Base-by-base conservation (phyloP, 2,329 filamentous ascomycete species). In the Ceratocystis alfenasii region DNA sequence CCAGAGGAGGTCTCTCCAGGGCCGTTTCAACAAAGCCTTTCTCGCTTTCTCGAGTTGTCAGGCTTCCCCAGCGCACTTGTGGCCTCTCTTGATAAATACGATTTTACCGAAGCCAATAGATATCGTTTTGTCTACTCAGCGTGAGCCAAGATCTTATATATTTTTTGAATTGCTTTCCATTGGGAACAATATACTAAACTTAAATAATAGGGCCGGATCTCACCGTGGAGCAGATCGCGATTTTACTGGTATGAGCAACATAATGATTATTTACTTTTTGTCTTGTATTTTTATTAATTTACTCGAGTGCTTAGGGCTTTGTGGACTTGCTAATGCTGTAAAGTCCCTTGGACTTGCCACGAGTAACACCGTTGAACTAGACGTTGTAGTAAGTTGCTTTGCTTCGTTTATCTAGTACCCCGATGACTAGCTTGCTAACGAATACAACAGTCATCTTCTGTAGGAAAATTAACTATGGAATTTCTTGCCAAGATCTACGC, bases 51-150 rank as follows among this genome's bases (percentile, higher is more conserved):
- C 2, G 75, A 78, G 66, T 86, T 86, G 7, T 84, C 87, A 71
- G 83, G 82, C 0, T 74, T 95, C 6, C 81, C 87, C 2, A 77
- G 83, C 17, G 81, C 80, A 22, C 80, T 95, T 55, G 75, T 89
- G 41, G 75, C 79, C 3, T 92, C 89, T 63, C 75, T 97, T 4
- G 75, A 81, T 25, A 85, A 83, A 41, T 97, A 95, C 74, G 90
- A 97, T 74, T 97, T 95, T 72, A 81, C 83, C 1, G 80, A 82
- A 68, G 96, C 93, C 0, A 74, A 76, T 10, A 77, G 83, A 41
- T 81, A 95, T 69, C 88, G 84, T 1, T 96, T 99, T 74, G 83
- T 97, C 5, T 90, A 95, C 73, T 87, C 88, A 6, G 89, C 95
- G 87, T 90, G 76, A 75, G 86, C 72, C n/a, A 17, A n/a, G 15